phyloP scores from a whole-genome alignment of 805 yeast species.

The Candida nonsorbophila region DNA sequence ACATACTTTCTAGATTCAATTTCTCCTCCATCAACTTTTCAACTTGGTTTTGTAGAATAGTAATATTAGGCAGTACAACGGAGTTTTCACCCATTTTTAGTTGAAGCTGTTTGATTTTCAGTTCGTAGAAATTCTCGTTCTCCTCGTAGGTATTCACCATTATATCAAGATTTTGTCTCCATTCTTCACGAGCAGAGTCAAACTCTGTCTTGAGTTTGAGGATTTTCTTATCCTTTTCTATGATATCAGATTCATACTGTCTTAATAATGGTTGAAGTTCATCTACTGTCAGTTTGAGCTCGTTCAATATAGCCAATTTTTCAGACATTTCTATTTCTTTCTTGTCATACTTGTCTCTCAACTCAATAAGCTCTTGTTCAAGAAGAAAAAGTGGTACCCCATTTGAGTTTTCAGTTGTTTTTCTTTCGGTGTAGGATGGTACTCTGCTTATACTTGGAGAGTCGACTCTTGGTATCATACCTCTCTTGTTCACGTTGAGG shows the following conservation, averaged over 20 bases:
- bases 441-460: no score
- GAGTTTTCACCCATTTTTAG: constrained; percentile 8
- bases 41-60: not conserved
- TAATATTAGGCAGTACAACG: no score
- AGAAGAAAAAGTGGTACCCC: no score
- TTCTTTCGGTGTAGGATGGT: no score
- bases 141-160: constrained; percentile 53
- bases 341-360: constrained; percentile 17
- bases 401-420: no score
- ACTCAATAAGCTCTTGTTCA: constrained; percentile 12
- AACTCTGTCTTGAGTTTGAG: constrained; percentile 41
- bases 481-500: no score
- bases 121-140: constrained; percentile 43
- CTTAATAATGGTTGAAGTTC: constrained; percentile 45
- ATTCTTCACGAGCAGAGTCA: constrained; percentile 52
- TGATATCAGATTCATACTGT: constrained; percentile 40
- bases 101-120: constrained; percentile 37
- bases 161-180: constrained; percentile 53
- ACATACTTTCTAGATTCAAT: no score
- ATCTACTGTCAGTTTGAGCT: constrained; percentile 42
- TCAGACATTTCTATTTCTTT: constrained; percentile 30
- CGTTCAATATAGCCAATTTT: constrained; percentile 41
- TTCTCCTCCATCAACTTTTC: not conserved
- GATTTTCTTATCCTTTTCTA: constrained; percentile 42
- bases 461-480: no score